Conservation (phyloP, 345 rosid species). For the Salix koriyanagi region DNA sequence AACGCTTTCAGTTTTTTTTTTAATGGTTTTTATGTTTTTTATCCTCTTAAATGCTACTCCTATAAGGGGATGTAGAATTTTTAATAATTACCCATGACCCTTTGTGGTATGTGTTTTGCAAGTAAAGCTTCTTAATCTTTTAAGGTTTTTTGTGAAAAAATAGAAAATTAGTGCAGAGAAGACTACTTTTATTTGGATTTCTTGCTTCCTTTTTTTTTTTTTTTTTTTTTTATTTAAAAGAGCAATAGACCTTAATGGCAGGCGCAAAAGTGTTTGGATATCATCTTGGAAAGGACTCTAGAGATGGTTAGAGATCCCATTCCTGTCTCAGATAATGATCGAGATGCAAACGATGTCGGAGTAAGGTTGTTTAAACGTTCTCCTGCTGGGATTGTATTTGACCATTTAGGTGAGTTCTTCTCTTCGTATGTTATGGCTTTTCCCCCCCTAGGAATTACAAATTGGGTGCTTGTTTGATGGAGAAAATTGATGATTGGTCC, state of each 20-base stretch:
- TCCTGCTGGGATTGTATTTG: conserved; percentile 66
- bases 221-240: not conserved
- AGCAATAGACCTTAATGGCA: conserved; percentile 23
- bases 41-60: not conserved
- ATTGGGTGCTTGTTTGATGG: not conserved
- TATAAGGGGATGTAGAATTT: not conserved
- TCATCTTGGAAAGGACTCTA: conserved; percentile 56
- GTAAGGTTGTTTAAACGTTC: conserved; percentile 65
- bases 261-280: conserved; percentile 78
- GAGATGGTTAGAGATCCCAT: conserved; percentile 40
- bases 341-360: conserved; percentile 39
- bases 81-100: not conserved
- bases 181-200: not conserved
- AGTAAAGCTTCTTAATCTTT: not conserved
- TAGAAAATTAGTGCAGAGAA: not conserved
- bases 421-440: not conserved
- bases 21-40: not conserved
- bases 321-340: conserved; percentile 27
- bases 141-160: not conserved
- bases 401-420: conserved; percentile 44
- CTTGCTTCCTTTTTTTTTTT: not conserved
- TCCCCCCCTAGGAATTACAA: not conserved
- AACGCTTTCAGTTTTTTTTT: not conserved
- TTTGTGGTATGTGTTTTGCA: not conserved
- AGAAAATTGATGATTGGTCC: not conserved